Conservation (phyloP, 768 basidiomycete genomes). For the Trametes punicea region DNA sequence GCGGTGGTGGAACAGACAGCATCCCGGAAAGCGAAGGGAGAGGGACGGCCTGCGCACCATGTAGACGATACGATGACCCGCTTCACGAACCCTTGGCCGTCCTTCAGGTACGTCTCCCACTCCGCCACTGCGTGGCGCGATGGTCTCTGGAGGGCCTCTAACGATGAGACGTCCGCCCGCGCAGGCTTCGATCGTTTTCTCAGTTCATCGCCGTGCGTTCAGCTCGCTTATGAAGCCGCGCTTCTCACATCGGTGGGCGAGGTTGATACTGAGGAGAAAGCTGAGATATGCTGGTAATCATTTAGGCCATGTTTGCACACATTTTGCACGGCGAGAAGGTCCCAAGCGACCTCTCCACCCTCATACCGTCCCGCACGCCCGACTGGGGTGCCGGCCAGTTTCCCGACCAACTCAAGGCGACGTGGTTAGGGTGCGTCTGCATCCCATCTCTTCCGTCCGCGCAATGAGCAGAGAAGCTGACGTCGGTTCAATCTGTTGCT, state of each 20-base stretch:
- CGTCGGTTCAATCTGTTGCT: no score
- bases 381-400: constrained; percentile 24
- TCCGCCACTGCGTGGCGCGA: background rate
- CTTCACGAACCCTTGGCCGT: constrained; percentile 24
- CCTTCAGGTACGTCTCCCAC: constrained; percentile 16
- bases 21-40: constrained; percentile 9
- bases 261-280: background rate
- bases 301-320: background rate
- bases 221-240: background rate
- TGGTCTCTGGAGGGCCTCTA: no score
- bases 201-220: background rate
- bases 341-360: constrained; percentile 12
- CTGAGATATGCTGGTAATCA: background rate
- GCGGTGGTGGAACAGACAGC: background rate
- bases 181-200: background rate
- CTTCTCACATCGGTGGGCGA: background rate
- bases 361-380: constrained; percentile 23
- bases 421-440: constrained; percentile 37
- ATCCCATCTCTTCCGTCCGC: background rate
- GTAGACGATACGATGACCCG: constrained; percentile 8
- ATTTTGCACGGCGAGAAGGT: background rate
- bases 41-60: constrained; percentile 19
- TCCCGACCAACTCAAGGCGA: constrained; percentile 30
- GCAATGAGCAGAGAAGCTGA: background rate
- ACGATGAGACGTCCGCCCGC: background rate